Conservation (phyloP, 1,284 basidiomycete species). For the Tilletia horrida region DNA sequence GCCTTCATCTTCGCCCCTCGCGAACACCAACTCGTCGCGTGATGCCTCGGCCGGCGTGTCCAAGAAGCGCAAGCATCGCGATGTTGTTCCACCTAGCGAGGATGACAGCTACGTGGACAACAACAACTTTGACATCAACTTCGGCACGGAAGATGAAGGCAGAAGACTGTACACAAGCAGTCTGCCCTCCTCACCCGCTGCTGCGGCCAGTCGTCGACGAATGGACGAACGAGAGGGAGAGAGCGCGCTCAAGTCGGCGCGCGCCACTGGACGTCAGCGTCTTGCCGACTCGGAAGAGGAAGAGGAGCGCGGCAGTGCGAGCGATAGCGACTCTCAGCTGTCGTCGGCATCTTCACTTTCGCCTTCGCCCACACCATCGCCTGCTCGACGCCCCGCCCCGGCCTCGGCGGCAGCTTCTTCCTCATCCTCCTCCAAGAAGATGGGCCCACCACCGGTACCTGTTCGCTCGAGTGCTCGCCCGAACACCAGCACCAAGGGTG, state of each 20-base stretch:
- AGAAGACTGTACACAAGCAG: background rate
- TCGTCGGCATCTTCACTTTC: conserved; percentile 29
- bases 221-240: background rate
- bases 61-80: conserved; percentile 7
- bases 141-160: conserved; percentile 29
- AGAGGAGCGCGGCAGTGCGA: background rate
- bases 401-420: no score
- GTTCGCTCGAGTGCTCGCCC: conserved; percentile 13
- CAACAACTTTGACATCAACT: no score
- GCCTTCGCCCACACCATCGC: conserved; percentile 24
- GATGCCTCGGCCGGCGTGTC: background rate
- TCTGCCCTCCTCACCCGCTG: conserved; percentile 1
- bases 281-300: background rate
- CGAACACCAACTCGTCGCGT: background rate
- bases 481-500: background rate
- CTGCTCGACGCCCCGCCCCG: conserved; percentile 18
- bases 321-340: conserved; percentile 13
- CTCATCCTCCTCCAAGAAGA: conserved; percentile 17
- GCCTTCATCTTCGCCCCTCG: conserved; percentile 7
- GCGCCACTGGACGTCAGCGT: background rate
- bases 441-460: conserved; percentile 37
- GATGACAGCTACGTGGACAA: conserved; percentile 22
- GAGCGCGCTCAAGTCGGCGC: background rate
- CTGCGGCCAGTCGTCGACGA: conserved; percentile 9
- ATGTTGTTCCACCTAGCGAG: conserved; percentile 24